These are phyloP conservation scores for Dryadomyces quercus-mongolicae DNA, from an alignment of 2,329 filamentous ascomycete genomes.

Conservation along the genomic window DNA sequence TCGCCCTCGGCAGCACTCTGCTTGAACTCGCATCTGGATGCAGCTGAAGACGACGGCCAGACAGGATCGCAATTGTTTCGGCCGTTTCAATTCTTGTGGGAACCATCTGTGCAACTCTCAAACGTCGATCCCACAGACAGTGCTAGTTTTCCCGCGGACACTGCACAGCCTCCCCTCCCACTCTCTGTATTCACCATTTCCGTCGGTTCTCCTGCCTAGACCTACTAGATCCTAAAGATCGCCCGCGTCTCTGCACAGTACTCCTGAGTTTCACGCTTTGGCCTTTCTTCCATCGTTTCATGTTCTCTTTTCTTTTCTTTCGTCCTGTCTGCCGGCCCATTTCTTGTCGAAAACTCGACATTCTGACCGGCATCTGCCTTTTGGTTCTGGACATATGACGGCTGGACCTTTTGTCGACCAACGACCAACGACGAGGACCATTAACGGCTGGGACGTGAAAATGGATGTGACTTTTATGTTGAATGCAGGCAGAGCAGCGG, in stretches of 20 bases:
- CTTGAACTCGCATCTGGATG: background rate
- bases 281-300: background rate
- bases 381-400: too few species aligned
- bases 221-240: conserved; percentile 13
- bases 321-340: background rate
- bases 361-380: background rate
- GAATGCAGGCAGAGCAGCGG: background rate
- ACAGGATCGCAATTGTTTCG: conserved; percentile 25
- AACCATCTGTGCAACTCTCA: conserved; percentile 25
- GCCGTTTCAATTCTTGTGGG: conserved; percentile 25
- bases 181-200: too few species aligned
- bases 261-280: background rate
- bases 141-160: conserved; percentile 12
- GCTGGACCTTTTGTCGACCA: too few species aligned
- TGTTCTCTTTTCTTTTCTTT: background rate
- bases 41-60: conserved; percentile 7
- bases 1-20: conserved; percentile 13
- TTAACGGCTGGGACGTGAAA: background rate
- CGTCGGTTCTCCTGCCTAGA: background rate
- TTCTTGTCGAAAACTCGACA: background rate
- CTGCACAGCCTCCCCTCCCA: background rate
- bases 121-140: conserved; percentile 24
- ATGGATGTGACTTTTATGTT: background rate
- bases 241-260: conserved; percentile 5
- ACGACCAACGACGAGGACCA: background rate